Conservation (phyloP, 139 green algal species). For the Chlamydomonas schloesseri region DNA sequence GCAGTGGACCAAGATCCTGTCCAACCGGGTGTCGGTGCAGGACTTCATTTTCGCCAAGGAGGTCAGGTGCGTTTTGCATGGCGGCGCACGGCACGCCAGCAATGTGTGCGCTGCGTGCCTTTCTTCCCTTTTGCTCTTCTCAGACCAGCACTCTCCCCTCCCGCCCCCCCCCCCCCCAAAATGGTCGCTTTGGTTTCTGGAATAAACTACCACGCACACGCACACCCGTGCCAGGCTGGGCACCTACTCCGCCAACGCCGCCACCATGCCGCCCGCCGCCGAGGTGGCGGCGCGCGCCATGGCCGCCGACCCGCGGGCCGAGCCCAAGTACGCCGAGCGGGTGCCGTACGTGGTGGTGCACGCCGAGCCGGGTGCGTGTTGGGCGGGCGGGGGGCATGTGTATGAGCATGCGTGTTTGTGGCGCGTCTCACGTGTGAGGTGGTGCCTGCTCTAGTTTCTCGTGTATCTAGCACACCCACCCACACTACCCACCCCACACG, state of each 20-base stretch:
- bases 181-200: not conserved
- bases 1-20: conserved; percentile 92
- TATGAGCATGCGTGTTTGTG: too few relatives aligned
- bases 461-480: too few relatives aligned
- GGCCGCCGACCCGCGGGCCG: conserved; percentile 82
- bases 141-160: too few relatives aligned
- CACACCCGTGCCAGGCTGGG: conserved; percentile 66
- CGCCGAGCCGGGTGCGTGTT: conserved; percentile 75
- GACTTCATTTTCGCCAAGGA: conserved; percentile 95
- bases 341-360: conserved; percentile 94
- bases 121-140: too few relatives aligned
- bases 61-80: conserved; percentile 64
- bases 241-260: conserved; percentile 77
- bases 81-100: not conserved
- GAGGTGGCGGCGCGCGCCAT: conserved; percentile 91
- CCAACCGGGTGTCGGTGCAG: conserved; percentile 83
- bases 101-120: too few relatives aligned
- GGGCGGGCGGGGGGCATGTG: too few relatives aligned
- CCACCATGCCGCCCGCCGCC: conserved; percentile 86
- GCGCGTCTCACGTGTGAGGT: too few relatives aligned
- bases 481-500: not conserved
- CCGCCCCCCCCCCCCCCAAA: too few relatives aligned
- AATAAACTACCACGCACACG: not conserved
- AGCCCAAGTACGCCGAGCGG: conserved; percentile 91
- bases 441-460: too few relatives aligned